Evolutionary conservation across 164 flowering plant species (phyloP), one percentile per base, ranked within the genome.

Genomic region (Magnolia kwangsiensis): DNA sequence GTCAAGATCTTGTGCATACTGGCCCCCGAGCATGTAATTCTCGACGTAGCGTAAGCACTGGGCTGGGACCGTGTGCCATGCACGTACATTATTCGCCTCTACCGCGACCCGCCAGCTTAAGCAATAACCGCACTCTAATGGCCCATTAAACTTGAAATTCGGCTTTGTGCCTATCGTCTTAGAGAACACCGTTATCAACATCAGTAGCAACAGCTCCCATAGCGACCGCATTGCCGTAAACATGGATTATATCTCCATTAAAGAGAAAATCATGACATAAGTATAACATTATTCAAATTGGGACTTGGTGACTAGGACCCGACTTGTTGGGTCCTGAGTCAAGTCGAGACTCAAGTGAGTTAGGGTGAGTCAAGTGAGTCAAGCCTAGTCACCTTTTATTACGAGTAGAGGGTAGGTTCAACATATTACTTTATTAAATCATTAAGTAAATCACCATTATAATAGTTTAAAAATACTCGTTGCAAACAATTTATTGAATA

Each of bases 41-140:
- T 88, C 88, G 7, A 92, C 63, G 75, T 88, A 78, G 8, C 72
- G 77, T 50, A 78, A 58, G 84, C 96, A 94, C 73, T 85, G 84
- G 7, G 78, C 10, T 1, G 98, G 98, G 20, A 91, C 93, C 1
- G 92, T 90, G 29, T 88, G 88, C 96, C 96, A 94, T 3, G 78
- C 82, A 0, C 86, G 79, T 27, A 87, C 83, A 73, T 94, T 92
- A 85, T 89, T 85, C 23, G 94, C 75, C 87, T 94, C 98, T 74
- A 89, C 96, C 10, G 84, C 93, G 77, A 90, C 27, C 79, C 98
- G 81, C 98, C 98, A 94, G 83, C 98, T 90, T 87, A 88, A 74
- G 83, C 94, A 92, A 72, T 83, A 76, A 64, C 80, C 0, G 7
- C 31, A 50, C 11, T 58, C 74, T 13, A 20, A 72, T 1, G 19